A percentile compares a stretch with the other conserved stretches of the same genome.
Conservation (phyloP, 2,329 filamentous ascomycete species). For the Biscogniauxia sp. region DNA sequence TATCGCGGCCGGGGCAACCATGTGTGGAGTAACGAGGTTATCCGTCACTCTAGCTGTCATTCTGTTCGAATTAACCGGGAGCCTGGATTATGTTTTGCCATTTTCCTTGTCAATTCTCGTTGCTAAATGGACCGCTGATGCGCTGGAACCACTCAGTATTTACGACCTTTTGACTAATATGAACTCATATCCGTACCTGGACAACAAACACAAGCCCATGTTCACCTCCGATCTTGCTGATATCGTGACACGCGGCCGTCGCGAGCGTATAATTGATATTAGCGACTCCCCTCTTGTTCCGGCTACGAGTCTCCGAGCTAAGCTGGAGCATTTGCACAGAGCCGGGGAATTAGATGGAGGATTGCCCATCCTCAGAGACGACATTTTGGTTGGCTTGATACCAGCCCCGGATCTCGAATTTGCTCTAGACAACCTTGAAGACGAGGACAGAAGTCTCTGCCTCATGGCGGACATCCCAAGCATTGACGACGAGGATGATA, state of each 20-base stretch:
- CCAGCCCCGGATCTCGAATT: conserved; percentile 93
- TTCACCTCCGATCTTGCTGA: conserved; percentile 88
- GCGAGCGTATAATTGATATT: conserved; percentile 83
- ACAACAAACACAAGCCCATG: conserved; percentile 89
- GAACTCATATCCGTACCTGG: conserved; percentile 97
- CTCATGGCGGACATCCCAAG: conserved; percentile 72
- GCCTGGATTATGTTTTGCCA: conserved; percentile 89
- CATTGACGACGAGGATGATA: conserved; percentile 60
- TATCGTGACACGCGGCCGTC: conserved; percentile 73
- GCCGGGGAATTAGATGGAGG: conserved; percentile 91
- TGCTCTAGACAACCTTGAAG: conserved; percentile 77
- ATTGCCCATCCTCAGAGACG: conserved; percentile 78
- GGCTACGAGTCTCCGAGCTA: conserved; percentile 71
- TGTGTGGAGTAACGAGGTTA: conserved; percentile 94
- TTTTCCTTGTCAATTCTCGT: conserved; percentile 91
- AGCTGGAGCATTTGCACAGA: conserved; percentile 77
- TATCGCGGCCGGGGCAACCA: conserved; percentile 91
- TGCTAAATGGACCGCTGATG: conserved; percentile 97
- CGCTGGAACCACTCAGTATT: conserved; percentile 89
- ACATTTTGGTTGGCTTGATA: conserved; percentile 82
- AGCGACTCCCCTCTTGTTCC: conserved; percentile 76
- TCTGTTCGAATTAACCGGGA: conserved; percentile 92
- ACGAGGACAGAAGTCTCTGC: conserved; percentile 73
- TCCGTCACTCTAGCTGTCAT: conserved; percentile 95
- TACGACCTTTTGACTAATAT: conserved; percentile 95